Evolutionary conservation across 768 basidiomycete species (phyloP).

Genomic region (Infundibulicybe gibba): DNA sequence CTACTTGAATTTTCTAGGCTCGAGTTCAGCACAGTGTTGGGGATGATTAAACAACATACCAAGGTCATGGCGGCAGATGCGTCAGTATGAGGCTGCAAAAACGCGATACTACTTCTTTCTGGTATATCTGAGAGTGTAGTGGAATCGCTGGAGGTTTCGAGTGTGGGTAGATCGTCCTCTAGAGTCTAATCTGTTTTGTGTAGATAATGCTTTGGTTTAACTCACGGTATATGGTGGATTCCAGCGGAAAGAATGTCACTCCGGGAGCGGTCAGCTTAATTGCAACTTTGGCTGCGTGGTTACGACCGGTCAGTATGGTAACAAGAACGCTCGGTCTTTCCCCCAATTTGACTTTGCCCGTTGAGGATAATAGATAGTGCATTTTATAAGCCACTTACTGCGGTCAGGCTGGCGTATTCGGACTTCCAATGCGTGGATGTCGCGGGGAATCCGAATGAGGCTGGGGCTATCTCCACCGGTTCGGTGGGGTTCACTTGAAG

Average conservation of each 20-base stretch:
- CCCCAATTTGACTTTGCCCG: conserved; percentile 59
- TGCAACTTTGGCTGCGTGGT: conserved; percentile 50
- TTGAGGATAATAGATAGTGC: background rate
- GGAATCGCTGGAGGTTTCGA: conserved; percentile 37
- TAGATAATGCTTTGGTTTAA: background rate
- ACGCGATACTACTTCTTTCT: conserved; percentile 37
- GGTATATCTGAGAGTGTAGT: conserved; percentile 48
- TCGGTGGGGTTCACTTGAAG: conserved; percentile 17
- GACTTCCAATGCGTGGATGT: conserved; percentile 61
- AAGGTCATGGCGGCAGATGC: conserved; percentile 56
- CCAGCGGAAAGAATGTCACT: conserved; percentile 44
- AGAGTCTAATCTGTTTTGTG: background rate
- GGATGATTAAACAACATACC: conserved; percentile 34
- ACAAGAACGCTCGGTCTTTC: conserved; percentile 50
- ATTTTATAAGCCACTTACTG: conserved; percentile 23
- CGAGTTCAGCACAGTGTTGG: conserved; percentile 1
- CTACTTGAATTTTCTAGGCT: conserved; percentile 62
- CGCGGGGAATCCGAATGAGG: conserved; percentile 60
- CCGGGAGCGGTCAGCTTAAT: conserved; percentile 54
- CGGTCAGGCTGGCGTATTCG: conserved; percentile 54
- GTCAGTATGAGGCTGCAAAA: conserved; percentile 66
- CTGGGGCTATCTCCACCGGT: conserved; percentile 26
- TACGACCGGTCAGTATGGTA: conserved; percentile 64
- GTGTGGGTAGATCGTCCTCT: conserved; percentile 14
- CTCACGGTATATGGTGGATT: conserved; percentile 35